phyloP scores from a whole-genome alignment of 768 basidiomycete species.

The Tricholomella constricta region DNA sequence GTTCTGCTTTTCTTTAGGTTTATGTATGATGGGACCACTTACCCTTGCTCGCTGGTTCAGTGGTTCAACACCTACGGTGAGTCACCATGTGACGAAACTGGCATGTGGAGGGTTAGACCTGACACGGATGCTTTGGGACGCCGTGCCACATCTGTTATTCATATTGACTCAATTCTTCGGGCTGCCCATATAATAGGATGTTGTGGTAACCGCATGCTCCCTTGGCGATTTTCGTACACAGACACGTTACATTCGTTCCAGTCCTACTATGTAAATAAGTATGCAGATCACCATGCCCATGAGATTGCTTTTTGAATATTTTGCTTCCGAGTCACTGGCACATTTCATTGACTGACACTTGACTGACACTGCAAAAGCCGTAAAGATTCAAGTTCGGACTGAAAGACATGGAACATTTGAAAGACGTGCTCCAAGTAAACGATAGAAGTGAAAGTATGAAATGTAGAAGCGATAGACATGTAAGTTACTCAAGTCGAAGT shows the following conservation, averaged over 20 bases:
- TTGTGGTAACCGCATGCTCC: no score
- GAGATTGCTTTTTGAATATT: slow-evolving; percentile 1
- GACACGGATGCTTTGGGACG: slow-evolving; percentile 10
- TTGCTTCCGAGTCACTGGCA: no score
- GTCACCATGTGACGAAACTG: slow-evolving; percentile 20
- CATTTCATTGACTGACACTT: no score
- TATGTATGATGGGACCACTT: slow-evolving; percentile 18
- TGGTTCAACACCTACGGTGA: slow-evolving; percentile 21
- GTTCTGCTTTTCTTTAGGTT: slow-evolving; percentile 25
- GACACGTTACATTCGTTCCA: slow-evolving; percentile 1
- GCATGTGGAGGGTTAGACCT: slow-evolving; percentile 26
- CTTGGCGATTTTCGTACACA: not conserved
- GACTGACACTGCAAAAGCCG: no score
- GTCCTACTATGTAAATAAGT: slow-evolving; percentile 5
- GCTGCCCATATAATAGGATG: slow-evolving; percentile 24
- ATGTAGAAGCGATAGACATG: no score
- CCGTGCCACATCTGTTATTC: slow-evolving; percentile 16
- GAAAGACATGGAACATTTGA: no score
- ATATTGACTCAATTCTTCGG: slow-evolving; percentile 13
- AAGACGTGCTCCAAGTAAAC: no score
- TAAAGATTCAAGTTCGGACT: no score
- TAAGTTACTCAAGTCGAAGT: no score
- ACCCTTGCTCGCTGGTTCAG: slow-evolving; percentile 24
- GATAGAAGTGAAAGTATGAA: no score
- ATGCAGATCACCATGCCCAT: slow-evolving; percentile 4